Base-by-base conservation (phyloP, 2,329 filamentous ascomycete genomes). In the Talaromyces verruculosus region DNA sequence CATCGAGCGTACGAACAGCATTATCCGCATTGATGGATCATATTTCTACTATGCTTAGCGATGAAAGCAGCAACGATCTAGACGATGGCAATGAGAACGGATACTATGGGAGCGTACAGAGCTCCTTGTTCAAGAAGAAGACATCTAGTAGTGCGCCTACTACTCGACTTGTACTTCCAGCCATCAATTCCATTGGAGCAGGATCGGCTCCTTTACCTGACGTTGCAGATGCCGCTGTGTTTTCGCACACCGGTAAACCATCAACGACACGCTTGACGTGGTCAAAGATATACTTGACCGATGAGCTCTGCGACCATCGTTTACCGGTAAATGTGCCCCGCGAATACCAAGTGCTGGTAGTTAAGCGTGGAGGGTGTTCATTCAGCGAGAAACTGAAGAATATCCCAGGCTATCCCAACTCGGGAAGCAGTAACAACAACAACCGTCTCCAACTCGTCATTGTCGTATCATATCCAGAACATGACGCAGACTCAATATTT, bases 331-430 rank as follows among this genome's bases (percentile, higher is more conserved):
- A 81, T 7, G 77, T 88, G 2, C 83, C 82, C 0, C 82, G 81
- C 47, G 79, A 76, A 1, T 79, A 96, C 78, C 89, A 97, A 61
- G 83, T 98, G 67, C 88, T 99, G 67, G 86, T 97, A 60, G 84
- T 98, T 71, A 88, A 87, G 33, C 88, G 95, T 5, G 94, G 95
- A 45, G 88, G 87, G 0, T 99, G 95, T 80, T 90, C 86, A 28
- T 98, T 98, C 77, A 89, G 87, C 41, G 81, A 89, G 33, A 99
- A 99, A 77, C 80, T 98, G 0, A 84, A 85, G 61, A 93, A 92
- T 69, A 93, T 98, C n/a, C 93, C 94, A 0, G 86, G 87, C 10
- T 94, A 89, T 74, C 83, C 88, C 1, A 57, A 57, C 19, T 88
- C 91, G 0, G 82, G 83, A 0, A 76, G 82, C 0, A 75, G 78